Conservation (phyloP, 2,329 filamentous ascomycete genomes). For the Colletotrichum navitas region DNA sequence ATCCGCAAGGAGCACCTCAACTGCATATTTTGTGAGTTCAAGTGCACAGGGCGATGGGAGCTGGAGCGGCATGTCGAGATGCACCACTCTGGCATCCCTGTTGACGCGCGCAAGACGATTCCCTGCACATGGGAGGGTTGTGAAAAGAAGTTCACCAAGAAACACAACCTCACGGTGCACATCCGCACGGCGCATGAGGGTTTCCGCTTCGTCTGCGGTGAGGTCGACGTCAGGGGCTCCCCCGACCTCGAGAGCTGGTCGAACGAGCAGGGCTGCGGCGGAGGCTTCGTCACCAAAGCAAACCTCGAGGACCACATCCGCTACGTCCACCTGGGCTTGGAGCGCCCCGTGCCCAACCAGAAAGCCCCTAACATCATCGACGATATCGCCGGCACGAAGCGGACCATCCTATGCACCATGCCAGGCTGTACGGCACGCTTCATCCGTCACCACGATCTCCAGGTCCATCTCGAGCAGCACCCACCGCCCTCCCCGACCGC, state of each 20-base stretch:
- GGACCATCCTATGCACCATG: constrained; percentile 58
- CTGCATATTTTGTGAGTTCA: constrained; percentile 81
- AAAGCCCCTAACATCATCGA: constrained; percentile 53
- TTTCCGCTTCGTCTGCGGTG: constrained; percentile 82
- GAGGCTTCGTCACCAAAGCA: constrained; percentile 80
- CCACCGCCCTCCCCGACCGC: constrained; percentile 40
- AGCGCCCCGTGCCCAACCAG: constrained; percentile 54
- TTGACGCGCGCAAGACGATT: constrained; percentile 75
- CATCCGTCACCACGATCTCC: constrained; percentile 63
- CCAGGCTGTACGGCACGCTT: constrained; percentile 61
- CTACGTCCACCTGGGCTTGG: constrained; percentile 79
- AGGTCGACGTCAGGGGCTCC: constrained; percentile 70
- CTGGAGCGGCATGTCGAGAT: constrained; percentile 84
- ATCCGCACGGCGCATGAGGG: constrained; percentile 83
- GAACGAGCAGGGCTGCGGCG: constrained; percentile 77
- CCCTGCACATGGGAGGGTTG: constrained; percentile 78
- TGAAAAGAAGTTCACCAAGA: constrained; percentile 82
- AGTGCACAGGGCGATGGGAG: constrained; percentile 74
- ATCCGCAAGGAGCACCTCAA: constrained; percentile 78
- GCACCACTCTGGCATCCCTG: constrained; percentile 73
- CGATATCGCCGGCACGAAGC: constrained; percentile 58
- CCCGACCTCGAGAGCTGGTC: constrained; percentile 74
- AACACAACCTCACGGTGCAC: constrained; percentile 86
- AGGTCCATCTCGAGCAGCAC: constrained; percentile 57
- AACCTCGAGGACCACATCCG: constrained; percentile 87